phyloP scores from a whole-genome alignment of 2,329 filamentous ascomycete genomes.

The Plenodomus lindquistii region DNA sequence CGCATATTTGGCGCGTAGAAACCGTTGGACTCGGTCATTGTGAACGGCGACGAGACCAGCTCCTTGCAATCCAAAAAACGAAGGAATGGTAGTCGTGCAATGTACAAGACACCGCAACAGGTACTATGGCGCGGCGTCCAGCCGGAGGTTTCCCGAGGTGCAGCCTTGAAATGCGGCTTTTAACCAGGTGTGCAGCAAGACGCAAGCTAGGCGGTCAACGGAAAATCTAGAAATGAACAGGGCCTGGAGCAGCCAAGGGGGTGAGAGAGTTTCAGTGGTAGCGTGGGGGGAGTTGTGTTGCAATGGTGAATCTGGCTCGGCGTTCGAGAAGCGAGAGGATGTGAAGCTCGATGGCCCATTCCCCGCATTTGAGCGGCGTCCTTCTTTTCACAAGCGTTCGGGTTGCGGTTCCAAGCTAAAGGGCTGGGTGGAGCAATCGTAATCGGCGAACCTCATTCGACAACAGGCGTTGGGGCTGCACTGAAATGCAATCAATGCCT shows the following conservation, averaged over 20 bases:
- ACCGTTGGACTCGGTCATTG: conserved; percentile 43
- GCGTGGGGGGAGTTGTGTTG: conserved; percentile 28
- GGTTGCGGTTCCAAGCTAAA: conserved; percentile 30
- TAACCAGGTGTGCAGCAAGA: conserved; percentile 13
- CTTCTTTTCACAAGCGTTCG: conserved; percentile 37
- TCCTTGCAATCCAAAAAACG: conserved; percentile 20
- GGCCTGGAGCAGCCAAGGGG: conserved; percentile 10
- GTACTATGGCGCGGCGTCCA: conserved; percentile 31
- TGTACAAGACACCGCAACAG: conserved; percentile 18
- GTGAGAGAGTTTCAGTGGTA: conserved; percentile 25
- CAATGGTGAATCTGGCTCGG: conserved; percentile 37
- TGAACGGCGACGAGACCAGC: conserved; percentile 31
- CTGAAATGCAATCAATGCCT: conserved; percentile 5
- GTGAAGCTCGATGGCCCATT: conserved; percentile 35
- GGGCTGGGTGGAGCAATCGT: conserved; percentile 31
- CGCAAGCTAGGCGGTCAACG: conserved; percentile 22
- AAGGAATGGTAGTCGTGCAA: conserved; percentile 18
- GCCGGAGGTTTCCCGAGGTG: conserved; percentile 37
- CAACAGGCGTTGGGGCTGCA: conserved; percentile 23
- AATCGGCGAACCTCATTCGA: conserved; percentile 30
- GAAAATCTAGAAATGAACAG: conserved; percentile 9
- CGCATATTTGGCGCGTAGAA: conserved; percentile 46
- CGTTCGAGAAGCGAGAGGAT: conserved; percentile 39
- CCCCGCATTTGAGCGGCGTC: conserved; percentile 42
- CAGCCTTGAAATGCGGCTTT: conserved; percentile 24